Percentiles rank a stretch among this genome's conserved stretches.
phyloP scores from a whole-genome alignment of 1,284 basidiomycete genomes.

The Ceratobasidium sp. region DNA sequence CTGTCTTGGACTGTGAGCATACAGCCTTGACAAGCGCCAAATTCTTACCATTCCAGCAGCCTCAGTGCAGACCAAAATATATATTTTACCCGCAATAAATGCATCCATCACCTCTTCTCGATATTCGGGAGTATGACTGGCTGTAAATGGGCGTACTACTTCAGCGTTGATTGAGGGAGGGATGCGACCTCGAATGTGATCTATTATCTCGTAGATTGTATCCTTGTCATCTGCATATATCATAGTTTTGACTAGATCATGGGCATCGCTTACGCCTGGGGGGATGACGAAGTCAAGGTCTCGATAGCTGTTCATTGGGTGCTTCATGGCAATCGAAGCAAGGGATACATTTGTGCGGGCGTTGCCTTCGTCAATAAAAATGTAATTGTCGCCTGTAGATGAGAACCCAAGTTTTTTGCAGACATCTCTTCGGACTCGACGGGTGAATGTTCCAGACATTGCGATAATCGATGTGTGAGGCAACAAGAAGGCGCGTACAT shows the following conservation, averaged over 20 bases:
- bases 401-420: background rate
- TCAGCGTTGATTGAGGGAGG: background rate
- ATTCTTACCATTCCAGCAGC: constrained; percentile 22
- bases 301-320: background rate
- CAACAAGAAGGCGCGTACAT: background rate
- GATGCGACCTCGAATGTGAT: background rate
- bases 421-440: background rate
- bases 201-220: background rate
- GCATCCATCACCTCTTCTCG: background rate
- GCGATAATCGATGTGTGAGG: background rate
- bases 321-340: background rate
- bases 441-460: background rate
- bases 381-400: background rate
- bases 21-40: background rate
- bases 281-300: background rate
- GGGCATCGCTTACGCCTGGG: background rate
- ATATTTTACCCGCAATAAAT: background rate
- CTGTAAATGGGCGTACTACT: background rate
- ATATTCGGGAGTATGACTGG: background rate
- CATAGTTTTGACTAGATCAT: background rate
- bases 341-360: background rate
- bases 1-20: background rate
- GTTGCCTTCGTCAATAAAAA: background rate
- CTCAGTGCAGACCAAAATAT: constrained; percentile 15
- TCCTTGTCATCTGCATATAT: background rate